phyloP scores from a whole-genome alignment of 345 rosid genomes.

The Dipteronia dyeriana region DNA sequence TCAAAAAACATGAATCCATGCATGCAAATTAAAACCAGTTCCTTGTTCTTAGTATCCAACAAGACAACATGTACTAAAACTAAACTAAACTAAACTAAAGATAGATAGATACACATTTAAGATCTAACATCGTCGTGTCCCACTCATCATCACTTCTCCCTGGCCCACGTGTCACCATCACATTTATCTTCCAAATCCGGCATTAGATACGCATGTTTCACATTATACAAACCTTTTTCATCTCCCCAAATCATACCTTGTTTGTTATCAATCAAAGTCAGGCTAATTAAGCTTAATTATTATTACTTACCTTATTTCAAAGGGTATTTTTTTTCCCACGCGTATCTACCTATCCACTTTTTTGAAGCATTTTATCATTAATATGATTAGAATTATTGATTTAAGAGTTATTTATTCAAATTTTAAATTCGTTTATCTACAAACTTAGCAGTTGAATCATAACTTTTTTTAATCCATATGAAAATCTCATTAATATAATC shows the following conservation, averaged over 20 bases:
- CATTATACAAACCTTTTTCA: slow-evolving; percentile 6
- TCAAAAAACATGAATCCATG: slow-evolving; percentile 40
- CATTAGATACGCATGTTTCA: slow-evolving; percentile 51
- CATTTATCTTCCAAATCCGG: slow-evolving; percentile 41
- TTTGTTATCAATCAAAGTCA: background rate
- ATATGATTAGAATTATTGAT: no score
- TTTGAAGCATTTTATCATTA: no score
- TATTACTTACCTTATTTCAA: slow-evolving; percentile 7
- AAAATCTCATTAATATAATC: background rate
- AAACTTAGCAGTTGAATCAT: no score
- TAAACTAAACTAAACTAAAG: slow-evolving; percentile 4
- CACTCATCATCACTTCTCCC: slow-evolving; percentile 17
- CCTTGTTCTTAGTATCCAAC: slow-evolving; percentile 3
- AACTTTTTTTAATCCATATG: no score
- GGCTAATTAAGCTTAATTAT: slow-evolving; percentile 2
- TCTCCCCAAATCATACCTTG: no score
- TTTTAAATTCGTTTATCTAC: no score
- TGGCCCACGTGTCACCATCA: slow-evolving; percentile 57
- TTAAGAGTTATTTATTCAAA: no score
- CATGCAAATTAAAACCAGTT: slow-evolving; percentile 21
- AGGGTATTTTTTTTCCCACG: no score
- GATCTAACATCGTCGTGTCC: slow-evolving; percentile 34
- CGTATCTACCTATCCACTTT: no score
- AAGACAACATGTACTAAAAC: slow-evolving; percentile 16
- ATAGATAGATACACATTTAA: slow-evolving; percentile 10